Conservation (phyloP, 805 yeast species). For the Barnettozyma pratensis region DNA sequence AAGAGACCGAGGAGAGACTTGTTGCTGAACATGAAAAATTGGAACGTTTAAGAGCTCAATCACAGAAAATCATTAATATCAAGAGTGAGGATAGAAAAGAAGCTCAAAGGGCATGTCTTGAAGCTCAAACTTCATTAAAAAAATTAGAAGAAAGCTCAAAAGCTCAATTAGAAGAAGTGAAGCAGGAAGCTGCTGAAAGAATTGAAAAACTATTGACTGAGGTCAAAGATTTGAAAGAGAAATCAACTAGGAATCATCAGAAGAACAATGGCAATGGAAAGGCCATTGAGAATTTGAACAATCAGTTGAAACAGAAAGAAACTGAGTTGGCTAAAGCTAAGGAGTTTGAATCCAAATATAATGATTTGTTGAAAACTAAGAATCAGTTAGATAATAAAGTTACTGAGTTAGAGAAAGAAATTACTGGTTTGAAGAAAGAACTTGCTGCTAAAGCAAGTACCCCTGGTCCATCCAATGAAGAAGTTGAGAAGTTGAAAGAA, state of each 20-base stretch:
- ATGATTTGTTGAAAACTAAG: conserved; percentile 28
- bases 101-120: conserved; percentile 14
- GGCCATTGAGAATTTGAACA: conserved; percentile 10
- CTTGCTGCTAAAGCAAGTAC: conserved; percentile 10
- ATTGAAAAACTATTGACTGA: conserved; percentile 11
- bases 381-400: conserved; percentile 28
- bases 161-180: conserved; percentile 13
- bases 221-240: conserved; percentile 18
- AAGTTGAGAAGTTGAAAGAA: conserved; percentile 6
- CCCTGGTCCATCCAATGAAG: not conserved
- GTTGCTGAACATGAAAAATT: conserved; percentile 19
- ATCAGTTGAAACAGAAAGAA: conserved; percentile 20
- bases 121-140: conserved; percentile 13
- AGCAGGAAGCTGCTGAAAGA: conserved; percentile 1
- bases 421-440: conserved; percentile 9
- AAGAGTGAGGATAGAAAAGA: conserved; percentile 21
- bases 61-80: conserved; percentile 25
- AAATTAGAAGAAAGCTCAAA: conserved; percentile 8
- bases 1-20: conserved; percentile 20
- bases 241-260: conserved; percentile 5
- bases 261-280: not conserved
- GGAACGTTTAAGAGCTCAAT: conserved; percentile 18
- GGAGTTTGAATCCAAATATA: conserved; percentile 33
- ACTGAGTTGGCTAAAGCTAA: conserved; percentile 27
- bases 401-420: conserved; percentile 11